Evolutionary conservation across 2,329 filamentous ascomycete genomes (phyloP).

Genomic region (Trichoderma semiorbis): DNA sequence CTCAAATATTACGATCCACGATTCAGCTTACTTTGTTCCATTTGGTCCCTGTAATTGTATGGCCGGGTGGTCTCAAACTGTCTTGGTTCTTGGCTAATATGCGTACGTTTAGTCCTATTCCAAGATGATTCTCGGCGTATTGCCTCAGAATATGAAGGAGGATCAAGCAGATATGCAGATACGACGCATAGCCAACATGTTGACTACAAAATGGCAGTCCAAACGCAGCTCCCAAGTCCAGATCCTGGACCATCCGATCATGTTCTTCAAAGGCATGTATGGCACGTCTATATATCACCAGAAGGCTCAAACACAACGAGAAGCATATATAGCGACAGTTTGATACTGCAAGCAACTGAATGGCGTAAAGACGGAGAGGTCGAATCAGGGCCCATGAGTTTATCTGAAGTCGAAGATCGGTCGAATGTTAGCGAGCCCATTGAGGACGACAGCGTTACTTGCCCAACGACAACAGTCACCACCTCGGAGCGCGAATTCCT

Average conservation of each 20-base stretch:
- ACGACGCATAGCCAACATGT: not conserved
- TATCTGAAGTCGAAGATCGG: conserved; percentile 7
- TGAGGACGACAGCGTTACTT: not conserved
- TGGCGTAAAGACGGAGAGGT: not conserved
- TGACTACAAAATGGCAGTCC: not conserved
- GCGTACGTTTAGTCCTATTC: conserved; percentile 60
- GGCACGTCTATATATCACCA: conserved; percentile 5
- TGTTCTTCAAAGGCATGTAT: not conserved
- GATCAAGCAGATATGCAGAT: conserved; percentile 66
- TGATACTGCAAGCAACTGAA: conserved; percentile 8
- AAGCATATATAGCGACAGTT: conserved; percentile 4
- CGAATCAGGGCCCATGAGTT: not conserved
- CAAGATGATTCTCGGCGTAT: conserved; percentile 86
- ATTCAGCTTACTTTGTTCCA: conserved; percentile 52
- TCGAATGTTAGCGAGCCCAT: not conserved
- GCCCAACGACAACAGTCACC: not conserved
- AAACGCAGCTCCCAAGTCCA: not conserved
- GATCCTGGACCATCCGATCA: not conserved
- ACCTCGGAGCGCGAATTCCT: conserved; percentile 55
- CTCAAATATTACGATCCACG: conserved; percentile 74
- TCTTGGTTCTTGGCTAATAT: not conserved
- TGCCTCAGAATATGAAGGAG: conserved; percentile 84
- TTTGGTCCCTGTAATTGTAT: conserved; percentile 27
- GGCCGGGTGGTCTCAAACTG: not conserved
- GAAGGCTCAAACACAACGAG: not conserved